Percentiles rank a stretch among this genome's conserved stretches.
Evolutionary conservation across 768 basidiomycete species (phyloP).

Genomic region (Agaricus sinodeliciosus): DNA sequence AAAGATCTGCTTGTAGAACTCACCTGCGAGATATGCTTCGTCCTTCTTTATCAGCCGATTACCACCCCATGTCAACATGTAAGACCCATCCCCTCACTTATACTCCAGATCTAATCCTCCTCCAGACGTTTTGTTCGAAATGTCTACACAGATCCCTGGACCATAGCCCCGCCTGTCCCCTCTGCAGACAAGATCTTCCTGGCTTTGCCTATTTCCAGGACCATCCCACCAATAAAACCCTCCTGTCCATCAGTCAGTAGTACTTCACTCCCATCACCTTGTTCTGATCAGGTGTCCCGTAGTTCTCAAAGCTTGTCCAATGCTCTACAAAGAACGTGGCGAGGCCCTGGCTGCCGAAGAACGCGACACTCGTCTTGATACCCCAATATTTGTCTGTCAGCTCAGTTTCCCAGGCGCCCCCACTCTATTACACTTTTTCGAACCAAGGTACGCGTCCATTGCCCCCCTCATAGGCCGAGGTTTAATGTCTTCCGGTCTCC

Average conservation of each 20-base stretch:
- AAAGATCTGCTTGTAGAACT: conserved; percentile 65
- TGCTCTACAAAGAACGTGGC: conserved; percentile 54
- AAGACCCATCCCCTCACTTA: conserved; percentile 22
- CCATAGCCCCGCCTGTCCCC: conserved; percentile 74
- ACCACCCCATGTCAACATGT: conserved; percentile 97
- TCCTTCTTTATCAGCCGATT: conserved; percentile 75
- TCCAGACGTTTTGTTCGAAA: conserved; percentile 81
- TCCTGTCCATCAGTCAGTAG: conserved; percentile 61
- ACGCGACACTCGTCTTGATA: conserved; percentile 72
- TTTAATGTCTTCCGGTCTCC: not conserved
- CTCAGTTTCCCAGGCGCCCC: conserved; percentile 90
- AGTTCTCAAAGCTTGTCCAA: conserved; percentile 69
- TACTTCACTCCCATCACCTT: conserved; percentile 1
- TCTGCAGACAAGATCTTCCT: conserved; percentile 79
- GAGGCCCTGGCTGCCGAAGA: conserved; percentile 67
- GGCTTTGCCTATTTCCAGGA: conserved; percentile 74
- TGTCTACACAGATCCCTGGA: conserved; percentile 91
- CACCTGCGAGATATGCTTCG: conserved; percentile 89
- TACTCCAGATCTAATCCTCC: conserved; percentile 11
- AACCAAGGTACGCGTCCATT: conserved; percentile 54
- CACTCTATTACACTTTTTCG: conserved; percentile 87
- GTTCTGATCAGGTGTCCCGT: conserved; percentile 7
- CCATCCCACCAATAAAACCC: conserved; percentile 64
- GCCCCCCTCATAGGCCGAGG: conserved; percentile 2
- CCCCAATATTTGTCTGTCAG: conserved; percentile 87